phyloP scores from a whole-genome alignment of 345 rosid genomes.

The Euphorbia pulcherrima region DNA sequence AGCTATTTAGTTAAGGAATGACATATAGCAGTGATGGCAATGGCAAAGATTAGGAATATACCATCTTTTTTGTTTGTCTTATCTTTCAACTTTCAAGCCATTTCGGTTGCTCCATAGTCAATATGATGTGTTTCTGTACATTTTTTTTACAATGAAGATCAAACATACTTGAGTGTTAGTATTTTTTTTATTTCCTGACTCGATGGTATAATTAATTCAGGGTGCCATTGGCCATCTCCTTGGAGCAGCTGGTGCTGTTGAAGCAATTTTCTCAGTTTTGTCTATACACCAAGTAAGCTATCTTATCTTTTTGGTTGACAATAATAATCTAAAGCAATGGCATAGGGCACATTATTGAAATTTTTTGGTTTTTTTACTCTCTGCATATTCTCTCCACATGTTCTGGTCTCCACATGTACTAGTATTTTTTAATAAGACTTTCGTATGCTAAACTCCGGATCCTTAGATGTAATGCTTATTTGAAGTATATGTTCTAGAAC shows the following conservation, averaged over 20 bases:
- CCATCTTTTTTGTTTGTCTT: not conserved
- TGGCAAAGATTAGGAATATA: not conserved
- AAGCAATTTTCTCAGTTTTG: conserved; percentile 74
- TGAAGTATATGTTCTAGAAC: not conserved
- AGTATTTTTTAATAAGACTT: not conserved
- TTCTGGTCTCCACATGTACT: too few species aligned
- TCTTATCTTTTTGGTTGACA: not conserved
- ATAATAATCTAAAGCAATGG: not conserved
- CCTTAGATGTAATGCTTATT: not conserved
- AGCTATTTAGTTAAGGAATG: not conserved
- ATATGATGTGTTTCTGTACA: not conserved
- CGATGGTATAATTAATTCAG: conserved; percentile 33
- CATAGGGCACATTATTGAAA: not conserved
- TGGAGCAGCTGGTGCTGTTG: conserved; percentile 97
- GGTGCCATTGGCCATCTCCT: conserved; percentile 97
- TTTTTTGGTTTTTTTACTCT: too few species aligned
- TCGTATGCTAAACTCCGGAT: not conserved
- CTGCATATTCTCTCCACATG: too few species aligned
- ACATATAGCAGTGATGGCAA: not conserved
- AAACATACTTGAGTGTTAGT: not conserved
- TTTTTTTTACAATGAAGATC: not conserved
- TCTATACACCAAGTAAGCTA: conserved; percentile 61
- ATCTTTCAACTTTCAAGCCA: not conserved
- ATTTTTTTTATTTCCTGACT: conserved; percentile 4
- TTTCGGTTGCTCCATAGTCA: not conserved